Base-by-base conservation (phyloP, 495 filamentous ascomycete genomes). In the Xylaria acuta region DNA sequence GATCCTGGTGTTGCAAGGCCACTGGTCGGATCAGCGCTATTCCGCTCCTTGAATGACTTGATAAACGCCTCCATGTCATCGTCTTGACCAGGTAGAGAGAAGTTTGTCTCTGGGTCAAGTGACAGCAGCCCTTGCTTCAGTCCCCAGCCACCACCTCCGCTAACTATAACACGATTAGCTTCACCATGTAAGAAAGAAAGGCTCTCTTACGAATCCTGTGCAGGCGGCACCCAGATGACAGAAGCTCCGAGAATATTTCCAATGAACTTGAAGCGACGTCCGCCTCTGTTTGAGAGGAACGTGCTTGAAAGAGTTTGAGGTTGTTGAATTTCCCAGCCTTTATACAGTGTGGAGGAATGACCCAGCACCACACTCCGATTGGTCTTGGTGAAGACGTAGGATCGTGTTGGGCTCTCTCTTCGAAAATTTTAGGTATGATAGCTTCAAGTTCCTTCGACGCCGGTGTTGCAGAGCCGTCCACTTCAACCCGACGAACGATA, bases 111-210 rank as follows among this genome's bases (percentile, higher is more conserved):
- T 25, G 93, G 93, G 76, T 97, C 94, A 0, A 97, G 83, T 9
- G 93, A 94, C 7, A 97, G 82, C 16, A 97, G 85, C 5, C 94
- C 94, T 68, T 90, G 89, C 79, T 97, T 97, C 72, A 88, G 83
- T 6, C 94, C 94, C 94, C 94, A 97, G 58, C 94, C 94, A 64
- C 94, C 94, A 72, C 94, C 94, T 27, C 94, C 94, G 78, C 93
- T 96, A 68, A 96, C 89, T 89, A 71, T n/a, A 74, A 47, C 30
- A 43, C 22, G 4, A 41, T 79, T 76, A 72, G 47, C 41, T 69
- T 69, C 59, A 54, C 9, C 20, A 30, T n/a, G 25, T 41, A 54
- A 30, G 83, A 20, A 40, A 9, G 40, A 9, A 43, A 14, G 40
- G 27, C 6, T 36, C 36, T 47, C 86, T 70, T 81, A 88, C 86